Base-by-base conservation (phyloP, 1,139 yeast genomes). In the Pichia sp. region DNA sequence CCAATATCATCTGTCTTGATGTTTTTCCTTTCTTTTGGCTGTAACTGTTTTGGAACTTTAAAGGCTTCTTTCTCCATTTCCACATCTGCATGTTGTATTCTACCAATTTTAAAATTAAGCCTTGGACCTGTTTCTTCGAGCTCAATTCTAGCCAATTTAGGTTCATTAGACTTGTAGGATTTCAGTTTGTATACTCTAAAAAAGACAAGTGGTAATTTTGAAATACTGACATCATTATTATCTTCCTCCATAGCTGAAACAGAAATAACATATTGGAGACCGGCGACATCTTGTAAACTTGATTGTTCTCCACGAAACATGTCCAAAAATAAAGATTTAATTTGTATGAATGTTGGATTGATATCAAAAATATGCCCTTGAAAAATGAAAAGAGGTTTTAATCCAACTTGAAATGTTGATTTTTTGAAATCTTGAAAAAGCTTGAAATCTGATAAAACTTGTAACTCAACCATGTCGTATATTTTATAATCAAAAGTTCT, bases 61-160 rank as follows among this genome's bases (percentile, higher is more conserved):
- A 72, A 60, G 8, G 99, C 97, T 61, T 88, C 96, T 66, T 82
- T 86, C 66, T 82, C 94, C 68, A 85, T 70, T 55, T 91, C 97
- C 34, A 95, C 84, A 42, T 84, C 76, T 38, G 96, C 85, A n/a
- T 75, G 67, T 52, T 80, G 81, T 54, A 82, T 74, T 66, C 99
- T 77, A 38, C 98, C 98, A 48, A 91, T 74, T 54, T 82, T 79
- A 66, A 91, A 91, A 59, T 91, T 97, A 45, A 93, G 72, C 54
- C 98, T 74, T 43, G 99, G 99, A 1, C 99, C 99, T 52, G 86
- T 82, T 64, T 91, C 99, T 47, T 84, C 94, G 40, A 91, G 68
- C 64, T 91, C 98, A 25, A 91, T 89, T 60, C 98, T 74, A 41
- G 98, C 98, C 42, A 86, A 72, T 60, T 84, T 86, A 57, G 91